phyloP scores from a whole-genome alignment of 1,284 basidiomycete genomes.

The Bjerkandera adusta region DNA sequence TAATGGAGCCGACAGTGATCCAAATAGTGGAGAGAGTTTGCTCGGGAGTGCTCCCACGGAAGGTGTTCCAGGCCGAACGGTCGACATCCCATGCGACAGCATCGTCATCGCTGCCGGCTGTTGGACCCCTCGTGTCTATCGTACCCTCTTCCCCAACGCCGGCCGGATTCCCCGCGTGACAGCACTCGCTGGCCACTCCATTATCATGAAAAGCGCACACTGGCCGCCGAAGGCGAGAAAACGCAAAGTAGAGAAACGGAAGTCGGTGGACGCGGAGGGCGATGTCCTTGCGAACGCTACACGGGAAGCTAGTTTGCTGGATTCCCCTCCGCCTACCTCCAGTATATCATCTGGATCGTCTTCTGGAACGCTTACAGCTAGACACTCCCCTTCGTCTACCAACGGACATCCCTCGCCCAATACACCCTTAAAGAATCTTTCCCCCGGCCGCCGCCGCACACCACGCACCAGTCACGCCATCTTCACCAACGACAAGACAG shows the following conservation, averaged over 20 bases:
- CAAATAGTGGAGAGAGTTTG: neutral
- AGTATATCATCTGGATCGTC: no score
- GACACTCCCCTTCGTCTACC: neutral
- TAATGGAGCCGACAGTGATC: neutral
- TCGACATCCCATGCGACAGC: conserved; percentile 37
- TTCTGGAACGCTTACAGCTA: neutral
- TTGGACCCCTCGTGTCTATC: conserved; percentile 57
- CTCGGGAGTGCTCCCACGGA: conserved; percentile 3
- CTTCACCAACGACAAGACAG: conserved; percentile 30
- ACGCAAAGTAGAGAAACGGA: neutral
- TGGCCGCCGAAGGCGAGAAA: conserved; percentile 22
- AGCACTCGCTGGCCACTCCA: conserved; percentile 31
- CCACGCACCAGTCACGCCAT: conserved; percentile 28
- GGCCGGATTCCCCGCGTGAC: conserved; percentile 29
- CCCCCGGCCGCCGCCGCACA: neutral
- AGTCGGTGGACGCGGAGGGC: conserved; percentile 7
- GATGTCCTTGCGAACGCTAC: no score
- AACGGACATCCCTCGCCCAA: neutral
- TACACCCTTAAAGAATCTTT: neutral
- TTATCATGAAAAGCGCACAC: conserved; percentile 28
- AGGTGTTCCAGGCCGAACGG: no score
- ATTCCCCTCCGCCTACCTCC: no score
- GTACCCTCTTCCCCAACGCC: conserved; percentile 43
- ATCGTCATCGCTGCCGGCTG: conserved; percentile 60
- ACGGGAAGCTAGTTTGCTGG: no score